A percentile compares a stretch with the other conserved stretches of the same genome.
Evolutionary conservation across 805 yeast genomes (phyloP).

Genomic region (Saccharomycopsis schoenii): DNA sequence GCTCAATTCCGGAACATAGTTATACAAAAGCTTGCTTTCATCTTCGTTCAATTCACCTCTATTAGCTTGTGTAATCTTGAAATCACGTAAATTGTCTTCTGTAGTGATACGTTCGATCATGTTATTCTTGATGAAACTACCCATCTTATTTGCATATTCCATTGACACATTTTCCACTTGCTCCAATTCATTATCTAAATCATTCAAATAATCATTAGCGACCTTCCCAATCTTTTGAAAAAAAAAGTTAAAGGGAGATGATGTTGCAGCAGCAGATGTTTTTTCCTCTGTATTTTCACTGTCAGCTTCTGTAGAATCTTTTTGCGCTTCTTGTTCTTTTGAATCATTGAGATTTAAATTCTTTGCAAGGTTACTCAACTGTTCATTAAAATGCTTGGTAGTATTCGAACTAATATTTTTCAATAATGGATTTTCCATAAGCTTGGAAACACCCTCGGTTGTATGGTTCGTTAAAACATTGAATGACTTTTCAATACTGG

Average conservation of each 20-base stretch:
- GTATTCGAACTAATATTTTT: constrained; percentile 18
- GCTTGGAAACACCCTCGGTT: constrained; percentile 9
- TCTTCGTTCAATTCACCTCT: constrained; percentile 24
- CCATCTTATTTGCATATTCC: constrained; percentile 44
- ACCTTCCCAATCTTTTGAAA: constrained; percentile 25
- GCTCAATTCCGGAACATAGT: constrained; percentile 28
- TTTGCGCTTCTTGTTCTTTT: neutral
- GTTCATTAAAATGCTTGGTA: constrained; percentile 6
- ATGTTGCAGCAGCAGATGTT: constrained; percentile 7
- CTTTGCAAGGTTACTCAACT: constrained; percentile 21
- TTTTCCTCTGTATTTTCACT: constrained; percentile 15
- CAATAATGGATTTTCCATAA: constrained; percentile 2
- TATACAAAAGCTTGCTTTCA: constrained; percentile 35
- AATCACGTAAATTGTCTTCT: constrained; percentile 25
- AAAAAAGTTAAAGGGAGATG: constrained; percentile 11
- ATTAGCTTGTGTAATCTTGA: constrained; percentile 23
- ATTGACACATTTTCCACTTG: constrained; percentile 63
- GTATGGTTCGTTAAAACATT: constrained; percentile 34
- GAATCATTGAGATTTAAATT: constrained; percentile 19
- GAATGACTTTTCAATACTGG: constrained; percentile 43
- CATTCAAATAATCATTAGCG: constrained; percentile 59
- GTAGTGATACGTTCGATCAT: constrained; percentile 24
- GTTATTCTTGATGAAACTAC: constrained; percentile 42
- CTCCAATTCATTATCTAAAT: constrained; percentile 66
- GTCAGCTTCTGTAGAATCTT: constrained; percentile 16